A percentile compares a stretch with the other conserved stretches of the same genome.
phyloP scores from a whole-genome alignment of 2,329 filamentous ascomycete genomes.

The Nemania sp. region DNA sequence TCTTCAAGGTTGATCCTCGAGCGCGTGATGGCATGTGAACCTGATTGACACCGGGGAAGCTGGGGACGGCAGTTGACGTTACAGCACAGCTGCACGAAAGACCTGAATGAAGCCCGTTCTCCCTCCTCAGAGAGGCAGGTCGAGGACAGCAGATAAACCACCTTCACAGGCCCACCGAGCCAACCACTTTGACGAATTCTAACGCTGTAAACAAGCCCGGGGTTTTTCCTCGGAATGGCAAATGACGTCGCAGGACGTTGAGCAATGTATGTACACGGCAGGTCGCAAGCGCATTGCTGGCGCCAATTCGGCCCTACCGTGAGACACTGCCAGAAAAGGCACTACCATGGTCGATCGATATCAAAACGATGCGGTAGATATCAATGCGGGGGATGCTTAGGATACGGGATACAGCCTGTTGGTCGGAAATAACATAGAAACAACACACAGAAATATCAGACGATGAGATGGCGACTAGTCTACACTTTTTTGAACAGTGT shows the following conservation, averaged over 20 bases:
- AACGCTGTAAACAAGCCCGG: neutral
- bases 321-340: conserved; percentile 8
- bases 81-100: conserved; percentile 12
- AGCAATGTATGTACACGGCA: conserved; percentile 18
- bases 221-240: conserved; percentile 4
- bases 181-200: neutral
- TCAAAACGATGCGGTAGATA: neutral
- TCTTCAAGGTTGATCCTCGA: neutral
- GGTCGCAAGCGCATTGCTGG: conserved; percentile 12
- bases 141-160: neutral
- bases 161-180: neutral
- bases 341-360: conserved; percentile 7
- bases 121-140: conserved; percentile 17
- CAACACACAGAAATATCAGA: no score
- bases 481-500: no score
- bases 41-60: neutral
- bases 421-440: neutral
- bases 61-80: conserved; percentile 12
- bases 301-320: conserved; percentile 24
- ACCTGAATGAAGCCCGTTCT: conserved; percentile 1
- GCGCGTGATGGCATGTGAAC: conserved; percentile 3
- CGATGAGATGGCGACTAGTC: no score
- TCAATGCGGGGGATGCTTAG: neutral
- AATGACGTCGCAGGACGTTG: conserved; percentile 6
- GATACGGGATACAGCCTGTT: no score